A percentile compares a stretch with the other conserved stretches of the same genome.
Conservation (phyloP, 306 rosid genomes). For the Pterocarpus macrocarpus region DNA sequence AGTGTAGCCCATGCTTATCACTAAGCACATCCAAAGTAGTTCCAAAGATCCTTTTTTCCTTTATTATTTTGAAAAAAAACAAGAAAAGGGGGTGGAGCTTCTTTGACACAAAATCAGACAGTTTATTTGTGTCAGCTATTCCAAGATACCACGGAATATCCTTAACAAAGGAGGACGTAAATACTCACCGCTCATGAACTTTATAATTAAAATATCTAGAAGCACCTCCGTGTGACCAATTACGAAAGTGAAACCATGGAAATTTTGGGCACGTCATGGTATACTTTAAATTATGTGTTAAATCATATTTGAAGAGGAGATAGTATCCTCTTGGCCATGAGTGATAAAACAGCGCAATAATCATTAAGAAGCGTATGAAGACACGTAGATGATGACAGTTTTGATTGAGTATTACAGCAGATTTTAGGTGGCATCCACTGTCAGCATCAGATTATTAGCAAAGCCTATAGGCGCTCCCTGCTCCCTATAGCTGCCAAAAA, state of each 20-base stretch:
- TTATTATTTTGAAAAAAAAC: not conserved
- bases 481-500: not conserved
- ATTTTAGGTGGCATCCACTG: slow-evolving; percentile 23
- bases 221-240: not conserved
- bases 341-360: slow-evolving; percentile 33
- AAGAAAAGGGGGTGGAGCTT: not conserved
- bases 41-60: slow-evolving; percentile 6
- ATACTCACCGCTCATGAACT: not conserved
- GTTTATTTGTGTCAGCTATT: not conserved
- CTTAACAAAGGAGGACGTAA: not conserved
- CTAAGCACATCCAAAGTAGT: slow-evolving; percentile 1
- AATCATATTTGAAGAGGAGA: slow-evolving; percentile 29
- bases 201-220: not conserved
- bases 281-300: not conserved
- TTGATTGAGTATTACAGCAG: slow-evolving; percentile 28
- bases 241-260: slow-evolving; percentile 4
- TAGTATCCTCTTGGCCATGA: slow-evolving; percentile 34
- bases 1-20: slow-evolving; percentile 42
- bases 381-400: slow-evolving; percentile 33
- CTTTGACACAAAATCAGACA: not conserved
- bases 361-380: slow-evolving; percentile 30
- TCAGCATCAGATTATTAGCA: slow-evolving; percentile 25
- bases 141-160: slow-evolving; percentile 26
- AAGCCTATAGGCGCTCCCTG: not conserved
- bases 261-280: slow-evolving; percentile 17